A percentile compares a stretch with the other conserved stretches of the same genome.
phyloP scores from a whole-genome alignment of 2,329 filamentous ascomycete species.

The Monosporascus sp. region DNA sequence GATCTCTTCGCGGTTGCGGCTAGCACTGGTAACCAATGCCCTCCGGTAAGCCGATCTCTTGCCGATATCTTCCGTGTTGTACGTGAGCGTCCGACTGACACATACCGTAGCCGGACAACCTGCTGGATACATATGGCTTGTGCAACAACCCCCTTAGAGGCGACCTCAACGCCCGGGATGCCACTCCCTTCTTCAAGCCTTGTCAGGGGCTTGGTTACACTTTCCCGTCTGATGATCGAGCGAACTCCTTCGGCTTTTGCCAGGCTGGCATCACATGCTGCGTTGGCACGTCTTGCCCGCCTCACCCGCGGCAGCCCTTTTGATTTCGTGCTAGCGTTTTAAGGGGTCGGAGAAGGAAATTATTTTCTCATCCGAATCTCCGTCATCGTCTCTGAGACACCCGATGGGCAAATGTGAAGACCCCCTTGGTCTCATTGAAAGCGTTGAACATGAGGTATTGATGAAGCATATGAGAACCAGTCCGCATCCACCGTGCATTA shows the following conservation, averaged over 20 bases:
- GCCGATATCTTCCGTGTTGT: background rate
- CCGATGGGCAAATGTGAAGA: no score
- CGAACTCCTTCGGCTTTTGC: conserved; percentile 12
- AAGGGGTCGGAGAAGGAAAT: no score
- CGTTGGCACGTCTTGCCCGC: conserved; percentile 5
- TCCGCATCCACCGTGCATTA: no score
- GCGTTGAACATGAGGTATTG: no score
- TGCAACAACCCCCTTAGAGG: conserved; percentile 14
- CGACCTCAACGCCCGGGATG: background rate
- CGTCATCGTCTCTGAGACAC: no score
- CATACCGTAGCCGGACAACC: background rate
- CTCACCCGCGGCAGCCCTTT: conserved; percentile 1
- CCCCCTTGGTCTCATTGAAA: no score
- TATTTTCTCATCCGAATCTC: no score
- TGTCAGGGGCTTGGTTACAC: conserved; percentile 19
- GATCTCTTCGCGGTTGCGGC: conserved; percentile 7
- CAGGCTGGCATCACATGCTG: conserved; percentile 12
- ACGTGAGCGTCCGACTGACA: background rate
- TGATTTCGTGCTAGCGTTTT: background rate
- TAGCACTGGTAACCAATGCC: conserved; percentile 3
- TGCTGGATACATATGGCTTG: conserved; percentile 5
- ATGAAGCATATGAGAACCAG: no score
- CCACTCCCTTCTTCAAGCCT: conserved; percentile 12
- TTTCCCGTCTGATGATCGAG: conserved; percentile 11
- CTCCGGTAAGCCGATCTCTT: conserved; percentile 1